A percentile compares a stretch with the other conserved stretches of the same genome.
These are phyloP conservation scores for Atkinsonella texensis DNA, from an alignment of 2,329 filamentous ascomycete species.

Conservation along the genomic window DNA sequence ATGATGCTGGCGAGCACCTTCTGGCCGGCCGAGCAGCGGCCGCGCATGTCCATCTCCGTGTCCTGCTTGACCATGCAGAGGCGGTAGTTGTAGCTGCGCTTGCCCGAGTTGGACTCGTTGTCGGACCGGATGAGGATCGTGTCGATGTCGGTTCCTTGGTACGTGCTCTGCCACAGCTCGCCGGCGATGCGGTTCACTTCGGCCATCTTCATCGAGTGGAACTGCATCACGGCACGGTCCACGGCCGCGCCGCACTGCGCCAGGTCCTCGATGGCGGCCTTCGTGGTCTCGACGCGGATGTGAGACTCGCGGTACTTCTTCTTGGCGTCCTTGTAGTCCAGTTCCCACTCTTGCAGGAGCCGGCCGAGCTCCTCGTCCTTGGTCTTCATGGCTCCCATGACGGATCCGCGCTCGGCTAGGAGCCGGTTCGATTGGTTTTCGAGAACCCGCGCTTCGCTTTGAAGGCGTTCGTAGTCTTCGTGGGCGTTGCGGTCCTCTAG, in stretches of 20 bases:
- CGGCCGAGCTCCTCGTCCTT: slow-evolving; percentile 71
- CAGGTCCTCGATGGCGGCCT: slow-evolving; percentile 84
- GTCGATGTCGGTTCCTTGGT: slow-evolving; percentile 94
- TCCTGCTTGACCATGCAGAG: slow-evolving; percentile 97
- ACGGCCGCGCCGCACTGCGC: slow-evolving; percentile 71
- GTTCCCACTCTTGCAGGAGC: slow-evolving; percentile 67
- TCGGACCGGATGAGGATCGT: slow-evolving; percentile 92
- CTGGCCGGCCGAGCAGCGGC: slow-evolving; percentile 90
- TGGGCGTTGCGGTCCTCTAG: slow-evolving; percentile 71
- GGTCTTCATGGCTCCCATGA: slow-evolving; percentile 68
- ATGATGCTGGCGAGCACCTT: slow-evolving; percentile 96
- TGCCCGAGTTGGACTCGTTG: slow-evolving; percentile 59
- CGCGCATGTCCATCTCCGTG: slow-evolving; percentile 98
- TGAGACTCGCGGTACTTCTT: slow-evolving; percentile 74
- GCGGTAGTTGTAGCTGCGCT: slow-evolving; percentile 90
- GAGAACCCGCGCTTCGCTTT: slow-evolving; percentile 53
- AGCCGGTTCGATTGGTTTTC: slow-evolving; percentile 58
- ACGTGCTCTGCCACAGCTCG: slow-evolving; percentile 94
- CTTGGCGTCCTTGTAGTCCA: slow-evolving; percentile 75
- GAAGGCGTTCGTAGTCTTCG: slow-evolving; percentile 67
- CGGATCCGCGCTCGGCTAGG: slow-evolving; percentile 57
- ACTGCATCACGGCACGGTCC: slow-evolving; percentile 95
- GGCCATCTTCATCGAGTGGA: slow-evolving; percentile 93
- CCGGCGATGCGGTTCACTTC: slow-evolving; percentile 92
- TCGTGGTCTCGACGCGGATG: slow-evolving; percentile 83